Evolutionary conservation across 2,329 filamentous ascomycete species (phyloP).

Genomic region (Aureobasidium sp.): DNA sequence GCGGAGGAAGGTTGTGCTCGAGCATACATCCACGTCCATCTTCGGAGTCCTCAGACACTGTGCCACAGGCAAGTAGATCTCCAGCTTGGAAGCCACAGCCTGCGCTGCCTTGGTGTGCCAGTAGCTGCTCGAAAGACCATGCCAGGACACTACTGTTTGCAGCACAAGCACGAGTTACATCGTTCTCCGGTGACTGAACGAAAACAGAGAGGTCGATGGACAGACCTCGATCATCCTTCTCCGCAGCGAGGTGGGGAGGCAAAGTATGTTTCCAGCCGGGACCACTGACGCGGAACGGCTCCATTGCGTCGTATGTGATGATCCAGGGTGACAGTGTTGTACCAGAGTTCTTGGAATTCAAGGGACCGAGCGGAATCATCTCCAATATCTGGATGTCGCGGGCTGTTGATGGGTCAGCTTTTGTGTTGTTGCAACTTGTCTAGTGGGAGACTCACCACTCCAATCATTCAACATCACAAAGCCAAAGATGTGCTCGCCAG

Average conservation of each 20-base stretch:
- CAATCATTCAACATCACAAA: slow-evolving; percentile 57
- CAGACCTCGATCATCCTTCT: slow-evolving; percentile 20
- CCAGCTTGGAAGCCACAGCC: slow-evolving; percentile 35
- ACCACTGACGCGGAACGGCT: slow-evolving; percentile 25
- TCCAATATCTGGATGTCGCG: slow-evolving; percentile 56
- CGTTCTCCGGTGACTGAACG: slow-evolving; percentile 16
- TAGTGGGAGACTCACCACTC: slow-evolving; percentile 33
- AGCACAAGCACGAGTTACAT: slow-evolving; percentile 19
- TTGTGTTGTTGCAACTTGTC: background rate
- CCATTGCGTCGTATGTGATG: slow-evolving; percentile 51
- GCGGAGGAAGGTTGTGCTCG: slow-evolving; percentile 33
- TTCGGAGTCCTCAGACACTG: slow-evolving; percentile 33
- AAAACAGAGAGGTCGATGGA: slow-evolving; percentile 27
- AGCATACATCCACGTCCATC: slow-evolving; percentile 36
- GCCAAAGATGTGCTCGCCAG: slow-evolving; percentile 52
- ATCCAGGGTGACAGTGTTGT: slow-evolving; percentile 57
- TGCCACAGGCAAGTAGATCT: slow-evolving; percentile 38
- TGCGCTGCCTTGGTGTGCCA: slow-evolving; percentile 37
- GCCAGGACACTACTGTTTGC: slow-evolving; percentile 34
- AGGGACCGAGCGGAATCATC: slow-evolving; percentile 53
- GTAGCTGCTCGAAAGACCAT: slow-evolving; percentile 40
- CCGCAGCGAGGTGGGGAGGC: slow-evolving; percentile 22
- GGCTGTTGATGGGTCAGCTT: slow-evolving; percentile 26
- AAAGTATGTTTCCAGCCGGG: slow-evolving; percentile 20
- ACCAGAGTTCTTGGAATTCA: slow-evolving; percentile 54